phyloP scores from a whole-genome alignment of 768 basidiomycete genomes.

The Cyclocybe aegerita region DNA sequence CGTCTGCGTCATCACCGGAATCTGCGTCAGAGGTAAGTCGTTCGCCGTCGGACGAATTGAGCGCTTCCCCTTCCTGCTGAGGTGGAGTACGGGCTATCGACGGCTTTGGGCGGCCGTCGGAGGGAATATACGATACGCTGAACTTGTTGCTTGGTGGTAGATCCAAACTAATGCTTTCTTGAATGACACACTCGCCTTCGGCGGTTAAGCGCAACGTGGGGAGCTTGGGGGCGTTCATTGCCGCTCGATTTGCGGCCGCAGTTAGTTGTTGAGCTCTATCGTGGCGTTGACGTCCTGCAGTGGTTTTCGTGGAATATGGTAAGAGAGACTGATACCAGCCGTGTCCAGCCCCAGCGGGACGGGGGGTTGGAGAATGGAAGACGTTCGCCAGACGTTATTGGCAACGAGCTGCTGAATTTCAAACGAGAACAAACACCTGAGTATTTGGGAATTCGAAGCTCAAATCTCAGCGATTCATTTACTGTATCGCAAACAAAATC shows the following conservation, averaged over 20 bases:
- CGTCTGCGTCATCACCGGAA: conserved; percentile 20
- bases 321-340: no score
- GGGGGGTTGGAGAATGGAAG: conserved; percentile 1
- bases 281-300: no score
- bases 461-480: no score
- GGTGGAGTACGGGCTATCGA: conserved; percentile 1
- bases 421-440: conserved; percentile 35
- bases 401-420: conserved; percentile 19
- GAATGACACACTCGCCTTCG: conserved; percentile 39
- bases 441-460: not conserved
- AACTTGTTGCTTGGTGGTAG: conserved; percentile 55
- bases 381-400: not conserved
- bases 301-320: no score
- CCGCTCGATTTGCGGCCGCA: conserved; percentile 7
- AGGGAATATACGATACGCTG: conserved; percentile 55
- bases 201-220: conserved; percentile 54
- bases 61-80: not conserved
- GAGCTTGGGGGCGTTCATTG: conserved; percentile 35
- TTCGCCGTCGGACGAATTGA: conserved; percentile 39
- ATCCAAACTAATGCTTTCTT: conserved; percentile 47
- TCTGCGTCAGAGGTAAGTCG: conserved; percentile 50
- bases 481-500: no score
- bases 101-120: conserved; percentile 25
- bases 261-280: not conserved
- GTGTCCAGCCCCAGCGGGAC: not conserved